Base-by-base conservation (phyloP, 345 rosid species). In the Gossypium australe region DNA sequence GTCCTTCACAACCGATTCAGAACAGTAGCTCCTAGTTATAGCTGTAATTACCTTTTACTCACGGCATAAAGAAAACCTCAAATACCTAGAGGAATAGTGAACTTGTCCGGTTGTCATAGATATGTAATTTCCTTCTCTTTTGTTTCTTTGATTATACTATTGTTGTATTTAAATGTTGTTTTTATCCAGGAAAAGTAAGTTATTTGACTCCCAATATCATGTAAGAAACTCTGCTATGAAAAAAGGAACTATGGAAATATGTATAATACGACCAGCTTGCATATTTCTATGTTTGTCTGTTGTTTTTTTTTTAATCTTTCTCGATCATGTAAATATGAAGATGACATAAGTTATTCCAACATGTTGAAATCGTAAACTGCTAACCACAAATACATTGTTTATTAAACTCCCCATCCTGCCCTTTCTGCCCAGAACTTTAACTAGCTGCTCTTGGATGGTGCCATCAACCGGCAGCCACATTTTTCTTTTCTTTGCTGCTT, bases 1-100 rank as follows among this genome's bases (percentile, higher is more conserved):
- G 86, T 67, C 78, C 79, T 56, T 75, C 88, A 52, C 85, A 76
- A 65, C 87, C 87, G 20, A 78, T 83, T 77, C 92, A 85, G 84
- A 86, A 86, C 83, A 86, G 83, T 81, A 85, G 88, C 81, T 73
- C 84, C 18, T 82, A 59, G 63, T 57, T 7, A 59, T 60, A 79
- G 78, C 24, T 73, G 66, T 41, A 49, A 53, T 34, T 47, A 61
- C 22, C 25, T 29, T 56, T 55, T 29, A 70, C 73, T 70, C 72
- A 69, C 24, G 47, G 11, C 73, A 70, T 53, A 52, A 34, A 34
- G 4, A 57, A 47, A 29, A 29, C 41, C 14, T n/a, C 73, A 34
- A 51, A 22, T 51, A 70, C 61, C 11, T 52, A 70, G 73, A 43
- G 61, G 73, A 52, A 70, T 17, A 34, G 27, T 27, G 48, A 70